Evolutionary conservation across 352 stramenopile genomes (phyloP).

Genomic region (Phytophthora megakarya): DNA sequence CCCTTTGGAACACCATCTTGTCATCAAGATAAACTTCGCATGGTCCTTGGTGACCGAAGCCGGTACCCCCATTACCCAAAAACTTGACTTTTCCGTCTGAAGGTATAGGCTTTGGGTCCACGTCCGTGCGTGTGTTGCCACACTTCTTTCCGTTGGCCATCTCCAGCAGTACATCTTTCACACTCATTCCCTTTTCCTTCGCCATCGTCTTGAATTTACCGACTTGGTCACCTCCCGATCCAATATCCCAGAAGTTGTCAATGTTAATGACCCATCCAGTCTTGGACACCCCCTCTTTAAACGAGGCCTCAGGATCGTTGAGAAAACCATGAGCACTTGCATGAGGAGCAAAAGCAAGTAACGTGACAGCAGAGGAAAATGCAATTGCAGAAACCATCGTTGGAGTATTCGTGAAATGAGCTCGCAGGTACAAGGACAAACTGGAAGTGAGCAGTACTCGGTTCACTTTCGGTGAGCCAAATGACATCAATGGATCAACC

Average conservation of each 20-base stretch:
- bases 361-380: constrained; percentile 8
- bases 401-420: too few relatives aligned
- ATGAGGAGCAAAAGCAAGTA: constrained; percentile 12
- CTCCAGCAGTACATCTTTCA: constrained; percentile 41
- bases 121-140: constrained; percentile 39
- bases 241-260: constrained; percentile 41
- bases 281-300: constrained; percentile 8
- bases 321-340: constrained; percentile 27
- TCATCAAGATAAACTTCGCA: constrained; percentile 57
- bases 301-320: constrained; percentile 23
- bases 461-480: too few relatives aligned
- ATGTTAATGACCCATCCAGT: constrained; percentile 24
- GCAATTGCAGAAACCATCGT: constrained; percentile 4
- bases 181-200: constrained; percentile 31
- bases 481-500: too few relatives aligned
- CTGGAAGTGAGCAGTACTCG: too few relatives aligned
- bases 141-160: constrained; percentile 39
- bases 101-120: constrained; percentile 35
- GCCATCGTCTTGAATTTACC: constrained; percentile 36
- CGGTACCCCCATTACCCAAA: constrained; percentile 34
- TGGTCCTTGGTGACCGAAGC: constrained; percentile 40
- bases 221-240: constrained; percentile 33
- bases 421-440: too few relatives aligned
- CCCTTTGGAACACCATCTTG: constrained; percentile 40
- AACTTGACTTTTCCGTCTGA: constrained; percentile 35